Evolutionary conservation across 2,329 filamentous ascomycete genomes (phyloP), one percentile per base, ranked within the genome.

Genomic region (Escovopsis sp.): DNA sequence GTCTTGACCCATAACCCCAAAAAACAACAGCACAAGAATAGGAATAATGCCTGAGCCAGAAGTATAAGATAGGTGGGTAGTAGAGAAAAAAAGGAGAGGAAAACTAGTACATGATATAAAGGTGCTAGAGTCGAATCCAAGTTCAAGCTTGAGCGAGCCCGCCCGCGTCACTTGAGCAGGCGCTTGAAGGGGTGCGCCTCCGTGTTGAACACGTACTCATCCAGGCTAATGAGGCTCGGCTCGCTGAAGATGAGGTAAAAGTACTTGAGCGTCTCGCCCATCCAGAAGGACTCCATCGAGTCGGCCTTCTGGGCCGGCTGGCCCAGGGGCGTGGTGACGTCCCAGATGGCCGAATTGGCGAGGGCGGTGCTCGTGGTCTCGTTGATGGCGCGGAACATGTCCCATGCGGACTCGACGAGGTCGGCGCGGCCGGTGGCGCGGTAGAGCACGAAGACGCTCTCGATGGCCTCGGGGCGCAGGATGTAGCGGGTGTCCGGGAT

Each of bases 191-290:
- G 70, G 49, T 74, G 70, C 0, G 68, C 70, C 52, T 72, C 70
- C 0, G 70, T 73, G 45, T 72, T 74, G 40, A 78, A 62, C 36
- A 85, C 78, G 61, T 70, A 85, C 4, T 83, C 71, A 56, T 86
- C 82, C 53, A 86, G 52, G 53, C 70, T 81, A 19, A 83, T 62
- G 15, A 76, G 50, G 11, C 71, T 65, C 2, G 77, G 72, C 36
- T 81, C 72, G n/a, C 72, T 73, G 51, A 85, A 86, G 26, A 85
- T 69, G 36, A 85, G 55, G 48, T 80, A 86, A 41, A 85, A 84
- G 47, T 85, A 85, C 61, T 85, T 85, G 47, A 85, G 60, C 26
- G 81, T 86, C 63, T 85, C 81, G 0, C 75, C 75, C 51, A 80
- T 64, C 78, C 81, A 86, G 54, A 84, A 85, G 45, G 55, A 56